These are phyloP conservation scores for Malassezia psittaci DNA, from an alignment of 1,284 basidiomycete species.

Conservation along the genomic window DNA sequence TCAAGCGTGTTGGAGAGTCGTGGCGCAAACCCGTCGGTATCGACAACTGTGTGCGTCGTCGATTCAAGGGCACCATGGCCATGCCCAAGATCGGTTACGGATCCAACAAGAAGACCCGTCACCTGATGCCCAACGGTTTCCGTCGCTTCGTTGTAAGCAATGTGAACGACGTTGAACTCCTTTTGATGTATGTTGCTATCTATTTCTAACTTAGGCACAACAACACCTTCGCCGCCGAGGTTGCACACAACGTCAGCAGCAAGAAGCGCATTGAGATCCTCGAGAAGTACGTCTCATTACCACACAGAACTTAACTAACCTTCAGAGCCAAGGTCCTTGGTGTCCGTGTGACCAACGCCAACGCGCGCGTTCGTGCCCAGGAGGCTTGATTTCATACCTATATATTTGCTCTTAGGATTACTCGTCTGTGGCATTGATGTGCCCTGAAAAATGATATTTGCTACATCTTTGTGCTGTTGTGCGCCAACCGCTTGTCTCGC, in stretches of 20 bases:
- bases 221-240: slow-evolving; percentile 88
- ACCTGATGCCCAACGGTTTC: slow-evolving; percentile 48
- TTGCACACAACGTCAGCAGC: slow-evolving; percentile 93
- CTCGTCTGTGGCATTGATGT: too few relatives aligned
- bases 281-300: slow-evolving; percentile 57
- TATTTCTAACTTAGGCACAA: slow-evolving; percentile 69
- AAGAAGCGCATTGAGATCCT: slow-evolving; percentile 89
- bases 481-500: too few relatives aligned
- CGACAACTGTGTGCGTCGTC: slow-evolving; percentile 42
- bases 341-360: slow-evolving; percentile 76
- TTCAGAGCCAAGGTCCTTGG: slow-evolving; percentile 46
- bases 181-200: slow-evolving; percentile 35
- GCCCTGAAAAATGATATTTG: too few relatives aligned
- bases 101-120: slow-evolving; percentile 48
- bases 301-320: not conserved
- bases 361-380: slow-evolving; percentile 90
- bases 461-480: too few relatives aligned
- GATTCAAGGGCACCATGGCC: slow-evolving; percentile 40
- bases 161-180: slow-evolving; percentile 43
- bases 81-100: slow-evolving; percentile 49
- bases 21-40: slow-evolving; percentile 48
- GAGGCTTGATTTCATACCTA: slow-evolving; percentile 54
- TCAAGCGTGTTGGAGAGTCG: slow-evolving; percentile 41
- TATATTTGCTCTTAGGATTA: slow-evolving; percentile 5
- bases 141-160: slow-evolving; percentile 46